Evolutionary conservation across 768 basidiomycete species (phyloP).

Genomic region (Suillus subalutaceus): DNA sequence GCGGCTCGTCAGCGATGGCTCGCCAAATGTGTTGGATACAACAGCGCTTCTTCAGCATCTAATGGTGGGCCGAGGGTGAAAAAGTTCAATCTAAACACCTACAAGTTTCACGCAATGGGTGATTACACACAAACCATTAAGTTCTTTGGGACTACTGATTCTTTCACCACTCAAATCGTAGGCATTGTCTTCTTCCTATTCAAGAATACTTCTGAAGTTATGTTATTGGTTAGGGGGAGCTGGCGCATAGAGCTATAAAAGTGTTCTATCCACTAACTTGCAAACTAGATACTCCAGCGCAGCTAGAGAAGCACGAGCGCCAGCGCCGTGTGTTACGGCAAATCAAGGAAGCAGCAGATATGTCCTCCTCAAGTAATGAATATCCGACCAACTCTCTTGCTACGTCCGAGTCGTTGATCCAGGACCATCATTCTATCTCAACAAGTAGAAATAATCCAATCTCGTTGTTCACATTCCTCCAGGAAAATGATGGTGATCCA

Average conservation of each 20-base stretch:
- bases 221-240: neutral
- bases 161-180: constrained; percentile 34
- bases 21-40: neutral
- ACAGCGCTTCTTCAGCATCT: neutral
- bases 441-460: neutral
- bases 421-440: neutral
- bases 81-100: constrained; percentile 15
- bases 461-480: too few species aligned
- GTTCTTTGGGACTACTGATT: constrained; percentile 36
- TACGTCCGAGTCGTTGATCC: too few species aligned
- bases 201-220: too few species aligned
- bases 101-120: constrained; percentile 19
- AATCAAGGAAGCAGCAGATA: too few species aligned
- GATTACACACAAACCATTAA: constrained; percentile 18
- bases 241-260: neutral
- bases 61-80: constrained; percentile 4
- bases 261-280: neutral
- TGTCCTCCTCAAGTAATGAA: too few species aligned
- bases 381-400: too few species aligned
- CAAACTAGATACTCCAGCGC: too few species aligned
- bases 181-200: too few species aligned
- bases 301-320: too few species aligned
- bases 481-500: too few species aligned
- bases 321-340: too few species aligned
- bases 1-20: constrained; percentile 21